Percentiles rank a stretch among this genome's conserved stretches.
phyloP scores from a whole-genome alignment of 2,329 filamentous ascomycete species.

The Fusarium keratoplasticum region DNA sequence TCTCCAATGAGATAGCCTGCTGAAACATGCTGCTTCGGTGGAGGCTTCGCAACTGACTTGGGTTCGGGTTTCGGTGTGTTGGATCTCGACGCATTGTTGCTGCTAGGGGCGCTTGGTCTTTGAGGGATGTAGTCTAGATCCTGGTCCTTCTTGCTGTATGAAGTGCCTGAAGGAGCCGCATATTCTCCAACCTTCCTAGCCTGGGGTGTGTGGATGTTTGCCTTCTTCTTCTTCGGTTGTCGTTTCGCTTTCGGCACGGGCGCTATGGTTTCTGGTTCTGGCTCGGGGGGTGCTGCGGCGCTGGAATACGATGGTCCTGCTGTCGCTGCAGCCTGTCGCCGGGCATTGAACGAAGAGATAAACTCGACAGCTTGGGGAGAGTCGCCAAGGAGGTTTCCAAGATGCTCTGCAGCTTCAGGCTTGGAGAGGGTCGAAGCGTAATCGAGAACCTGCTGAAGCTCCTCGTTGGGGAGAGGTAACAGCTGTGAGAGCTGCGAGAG shows the following conservation, averaged over 20 bases:
- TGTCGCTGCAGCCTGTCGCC: slow-evolving; percentile 57
- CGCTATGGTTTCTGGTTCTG: slow-evolving; percentile 47
- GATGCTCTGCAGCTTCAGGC: slow-evolving; percentile 82
- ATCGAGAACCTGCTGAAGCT: slow-evolving; percentile 84
- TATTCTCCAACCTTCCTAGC: slow-evolving; percentile 71
- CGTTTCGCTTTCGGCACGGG: slow-evolving; percentile 62
- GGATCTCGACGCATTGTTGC: slow-evolving; percentile 51
- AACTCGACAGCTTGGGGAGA: slow-evolving; percentile 82
- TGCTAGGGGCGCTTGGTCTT: slow-evolving; percentile 55
- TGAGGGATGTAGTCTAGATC: slow-evolving; percentile 79
- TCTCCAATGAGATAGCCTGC: slow-evolving; percentile 87
- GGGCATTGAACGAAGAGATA: slow-evolving; percentile 83
- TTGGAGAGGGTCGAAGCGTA: slow-evolving; percentile 84
- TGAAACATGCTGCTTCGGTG: slow-evolving; percentile 67
- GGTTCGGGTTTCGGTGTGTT: slow-evolving; percentile 49
- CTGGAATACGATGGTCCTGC: slow-evolving; percentile 36
- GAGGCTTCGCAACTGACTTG: slow-evolving; percentile 53
- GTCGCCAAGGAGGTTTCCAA: slow-evolving; percentile 89
- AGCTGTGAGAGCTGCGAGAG: slow-evolving; percentile 79
- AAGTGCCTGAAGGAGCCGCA: slow-evolving; percentile 73
- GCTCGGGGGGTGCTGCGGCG: slow-evolving; percentile 32
- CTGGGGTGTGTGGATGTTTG: slow-evolving; percentile 71
- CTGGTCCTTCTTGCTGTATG: slow-evolving; percentile 78
- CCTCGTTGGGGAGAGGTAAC: slow-evolving; percentile 85
- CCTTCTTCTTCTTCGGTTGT: slow-evolving; percentile 67